A percentile compares a stretch with the other conserved stretches of the same genome.
phyloP scores from a whole-genome alignment of 2,329 filamentous ascomycete genomes.

The Colletotrichum aenigma region DNA sequence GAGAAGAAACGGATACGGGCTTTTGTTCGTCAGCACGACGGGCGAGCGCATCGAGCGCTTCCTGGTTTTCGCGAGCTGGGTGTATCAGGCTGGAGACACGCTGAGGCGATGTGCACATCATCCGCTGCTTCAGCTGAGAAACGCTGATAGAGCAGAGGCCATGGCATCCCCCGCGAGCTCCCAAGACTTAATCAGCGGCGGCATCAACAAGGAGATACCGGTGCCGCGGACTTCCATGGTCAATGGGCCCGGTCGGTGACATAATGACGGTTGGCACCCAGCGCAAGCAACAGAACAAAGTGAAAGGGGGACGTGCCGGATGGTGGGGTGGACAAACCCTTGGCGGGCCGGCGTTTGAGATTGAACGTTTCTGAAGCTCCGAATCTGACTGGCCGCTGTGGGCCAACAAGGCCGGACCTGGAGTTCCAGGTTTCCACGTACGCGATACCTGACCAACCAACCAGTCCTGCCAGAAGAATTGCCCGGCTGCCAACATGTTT shows the following conservation, averaged over 20 bases:
- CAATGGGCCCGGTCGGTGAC: background rate
- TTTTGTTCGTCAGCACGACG: background rate
- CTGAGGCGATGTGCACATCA: background rate
- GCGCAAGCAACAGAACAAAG: background rate
- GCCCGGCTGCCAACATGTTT: background rate
- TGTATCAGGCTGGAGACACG: background rate
- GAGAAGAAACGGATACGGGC: background rate
- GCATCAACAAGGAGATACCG: background rate
- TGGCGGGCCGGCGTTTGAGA: constrained; percentile 18
- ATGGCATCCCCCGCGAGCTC: background rate
- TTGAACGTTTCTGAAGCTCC: constrained; percentile 19
- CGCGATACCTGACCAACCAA: background rate
- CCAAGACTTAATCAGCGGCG: background rate
- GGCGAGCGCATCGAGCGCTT: background rate
- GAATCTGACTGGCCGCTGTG: constrained; percentile 10
- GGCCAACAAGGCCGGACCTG: background rate
- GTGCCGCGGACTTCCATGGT: background rate
- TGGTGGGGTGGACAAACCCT: background rate
- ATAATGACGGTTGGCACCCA: background rate
- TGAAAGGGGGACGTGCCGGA: background rate
- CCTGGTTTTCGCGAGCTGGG: background rate
- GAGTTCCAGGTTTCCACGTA: background rate
- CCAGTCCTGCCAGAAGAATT: background rate
- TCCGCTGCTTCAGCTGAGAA: background rate
- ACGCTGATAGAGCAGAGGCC: background rate